Evolutionary conservation across 345 rosid genomes (phyloP), one percentile per base, ranked within the genome.

Genomic region (Heritiera fomes): DNA sequence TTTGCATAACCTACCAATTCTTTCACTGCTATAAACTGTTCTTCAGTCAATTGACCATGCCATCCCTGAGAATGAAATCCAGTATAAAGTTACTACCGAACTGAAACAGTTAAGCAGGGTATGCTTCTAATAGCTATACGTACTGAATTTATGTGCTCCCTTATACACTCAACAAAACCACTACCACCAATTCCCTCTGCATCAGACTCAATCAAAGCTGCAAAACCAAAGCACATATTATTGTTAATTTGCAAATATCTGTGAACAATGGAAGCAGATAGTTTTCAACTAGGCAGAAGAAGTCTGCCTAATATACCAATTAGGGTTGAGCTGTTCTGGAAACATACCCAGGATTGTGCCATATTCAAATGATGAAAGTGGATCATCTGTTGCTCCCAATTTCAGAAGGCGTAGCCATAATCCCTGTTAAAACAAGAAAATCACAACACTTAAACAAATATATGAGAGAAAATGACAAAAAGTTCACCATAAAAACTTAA

Each of bases 181-280:
- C 99, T 94, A 76, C 98, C 99, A 88, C 99, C 99, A 87, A 97
- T 97, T 45, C 99, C 99, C 89, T 97, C 99, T 12, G 98, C 98
- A 68, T 97, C 99, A 80, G 98, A 97, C 88, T 97, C 99, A 28
- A 97, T 97, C 86, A 97, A 86, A 52, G 99, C 99, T 97, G 92
- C 86, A 85, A 84, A 65, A 78, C 32, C 71, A 82, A 75, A 80
- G 18, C 17, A 82, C 70, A 75, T 47, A 66, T n/a, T 17, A 64
- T 65, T 43, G 62, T 82, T 55, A 74, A 74, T 75, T 78, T 40
- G 76, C 47, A 67, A 74, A 60, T 55, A 58, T 71, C 65, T 58
- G 34, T 45, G 18, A 65, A 74, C 17, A 4, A 40, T 53, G 8
- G 61, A 62, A 71, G 77, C 43, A 80, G 14, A 80, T 34, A 75